Conservation (phyloP, 371 early-diverging fungal species). For the Catenaria anguillulae region DNA sequence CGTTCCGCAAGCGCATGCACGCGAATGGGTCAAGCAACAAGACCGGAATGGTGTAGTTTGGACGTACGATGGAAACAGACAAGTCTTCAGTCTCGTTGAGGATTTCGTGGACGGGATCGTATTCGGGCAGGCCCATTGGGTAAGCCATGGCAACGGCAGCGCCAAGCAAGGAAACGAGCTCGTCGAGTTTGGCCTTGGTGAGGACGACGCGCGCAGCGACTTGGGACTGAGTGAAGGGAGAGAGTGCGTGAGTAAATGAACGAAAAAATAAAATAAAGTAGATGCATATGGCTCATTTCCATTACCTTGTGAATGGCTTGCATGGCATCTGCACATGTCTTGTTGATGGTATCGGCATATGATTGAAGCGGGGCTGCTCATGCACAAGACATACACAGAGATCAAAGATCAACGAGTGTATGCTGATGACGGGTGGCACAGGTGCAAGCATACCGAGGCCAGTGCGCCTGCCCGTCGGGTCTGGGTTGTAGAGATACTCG, state of each 20-base stretch:
- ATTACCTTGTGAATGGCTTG: slow-evolving; percentile 15
- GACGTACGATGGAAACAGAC: slow-evolving; percentile 21
- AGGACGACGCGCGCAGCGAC: too few relatives aligned
- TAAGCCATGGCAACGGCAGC: slow-evolving; percentile 31
- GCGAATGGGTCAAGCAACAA: too few relatives aligned
- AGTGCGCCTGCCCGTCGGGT: slow-evolving; percentile 30
- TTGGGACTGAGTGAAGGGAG: too few relatives aligned
- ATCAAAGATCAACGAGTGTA: too few relatives aligned
- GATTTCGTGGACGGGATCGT: slow-evolving; percentile 27
- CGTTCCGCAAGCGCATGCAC: not conserved
- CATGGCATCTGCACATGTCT: slow-evolving; percentile 18
- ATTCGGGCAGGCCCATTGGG: slow-evolving; percentile 33
- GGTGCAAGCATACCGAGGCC: slow-evolving; percentile 3
- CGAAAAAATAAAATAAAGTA: too few relatives aligned
- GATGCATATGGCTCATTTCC: too few relatives aligned
- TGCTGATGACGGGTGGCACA: too few relatives aligned
- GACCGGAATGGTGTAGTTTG: too few relatives aligned
- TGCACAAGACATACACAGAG: not conserved
- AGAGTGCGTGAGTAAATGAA: too few relatives aligned
- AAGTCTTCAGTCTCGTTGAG: slow-evolving; percentile 31
- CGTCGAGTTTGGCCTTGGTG: slow-evolving; percentile 14
- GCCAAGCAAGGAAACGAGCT: slow-evolving; percentile 18
- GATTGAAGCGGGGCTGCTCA: slow-evolving; percentile 18
- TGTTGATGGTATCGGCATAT: slow-evolving; percentile 15
- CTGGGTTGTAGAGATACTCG: slow-evolving; percentile 17